Base-by-base conservation (phyloP, 441 rosid genomes). In the Pelargonium hybrid region DNA sequence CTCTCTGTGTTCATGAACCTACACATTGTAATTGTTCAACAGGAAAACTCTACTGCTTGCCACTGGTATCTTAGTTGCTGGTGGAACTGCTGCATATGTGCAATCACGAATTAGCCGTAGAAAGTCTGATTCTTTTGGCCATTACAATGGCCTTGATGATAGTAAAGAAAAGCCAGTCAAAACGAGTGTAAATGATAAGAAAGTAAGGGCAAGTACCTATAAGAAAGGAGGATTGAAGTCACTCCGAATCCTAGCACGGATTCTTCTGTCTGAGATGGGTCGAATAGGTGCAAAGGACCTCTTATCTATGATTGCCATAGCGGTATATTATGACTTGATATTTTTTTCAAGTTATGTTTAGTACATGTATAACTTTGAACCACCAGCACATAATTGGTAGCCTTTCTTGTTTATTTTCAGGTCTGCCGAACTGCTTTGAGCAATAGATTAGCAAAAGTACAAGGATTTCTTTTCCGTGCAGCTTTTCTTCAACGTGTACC, bases 371-470 rank as follows among this genome's bases (percentile, higher is more conserved):
- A 62, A 29, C 41, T 62, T n/a, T 62, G 66, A 25, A 14, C 15
- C 66, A 62, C 41, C 65, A 21, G 37, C 39, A 1, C 34, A 29
- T 34, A 11, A 25, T 41, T 65, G 20, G 29, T 63, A 34, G 20
- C 25, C 48, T 54, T 73, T 57, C 50, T 21, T 57, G 67, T 17
- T 48, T 68, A 70, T 75, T 77, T 82, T 68, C 92, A 95, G 99
- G 90, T 92, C 29, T 79, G 88, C 71, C 88, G 87, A 84, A 91
- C 99, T 67, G 84, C 92, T 84, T 81, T 91, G 87, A 90, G 94
- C 90, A 93, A 96, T 76, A 87, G 98, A 83, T 78, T 96, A 74
- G 99, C 99, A 29, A 96, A 91, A 90, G 97, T 96, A 68, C 99
- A 93, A 79, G 99, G 99, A 73, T 95, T 89, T 82, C 80, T 95